Evolutionary conservation across 208 protist species (phyloP).

Genomic region (Leishmania aethiopica): DNA sequence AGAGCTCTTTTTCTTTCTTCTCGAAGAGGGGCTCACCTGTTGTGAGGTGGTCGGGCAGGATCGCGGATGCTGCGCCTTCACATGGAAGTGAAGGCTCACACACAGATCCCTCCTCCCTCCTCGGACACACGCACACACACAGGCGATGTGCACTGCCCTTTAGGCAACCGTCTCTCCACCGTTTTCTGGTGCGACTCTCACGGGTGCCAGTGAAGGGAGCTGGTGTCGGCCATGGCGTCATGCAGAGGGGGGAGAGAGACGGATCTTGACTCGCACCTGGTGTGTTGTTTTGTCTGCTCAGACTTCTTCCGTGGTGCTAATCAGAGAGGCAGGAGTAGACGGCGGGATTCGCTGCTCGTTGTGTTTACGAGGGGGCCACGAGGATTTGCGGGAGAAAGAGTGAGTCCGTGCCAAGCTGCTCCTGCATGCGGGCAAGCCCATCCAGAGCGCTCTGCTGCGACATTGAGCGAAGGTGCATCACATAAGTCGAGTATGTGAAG

Average conservation of each 20-base stretch:
- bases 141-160: neutral
- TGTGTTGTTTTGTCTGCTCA: neutral
- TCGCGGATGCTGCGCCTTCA: neutral
- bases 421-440: constrained; percentile 47
- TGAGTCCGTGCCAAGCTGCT: constrained; percentile 44
- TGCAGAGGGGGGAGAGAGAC: neutral
- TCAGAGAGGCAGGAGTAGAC: neutral
- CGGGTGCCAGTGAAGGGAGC: neutral
- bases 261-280: neutral
- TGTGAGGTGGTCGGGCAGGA: neutral
- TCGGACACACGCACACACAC: neutral
- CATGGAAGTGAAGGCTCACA: neutral
- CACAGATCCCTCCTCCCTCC: neutral
- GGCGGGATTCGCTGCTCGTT: neutral
- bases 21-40: neutral
- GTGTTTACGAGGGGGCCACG: constrained; percentile 27
- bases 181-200: neutral
- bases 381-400: constrained; percentile 66
- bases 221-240: neutral
- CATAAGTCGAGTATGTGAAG: constrained; percentile 81
- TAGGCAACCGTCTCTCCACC: neutral
- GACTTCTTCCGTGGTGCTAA: neutral
- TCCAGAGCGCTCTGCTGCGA: constrained; percentile 51
- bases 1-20: neutral
- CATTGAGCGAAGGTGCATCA: constrained; percentile 59